Evolutionary conservation across 495 filamentous ascomycete species (phyloP), one percentile per base, ranked within the genome.

Genomic region (Lentithecium fluviatile): DNA sequence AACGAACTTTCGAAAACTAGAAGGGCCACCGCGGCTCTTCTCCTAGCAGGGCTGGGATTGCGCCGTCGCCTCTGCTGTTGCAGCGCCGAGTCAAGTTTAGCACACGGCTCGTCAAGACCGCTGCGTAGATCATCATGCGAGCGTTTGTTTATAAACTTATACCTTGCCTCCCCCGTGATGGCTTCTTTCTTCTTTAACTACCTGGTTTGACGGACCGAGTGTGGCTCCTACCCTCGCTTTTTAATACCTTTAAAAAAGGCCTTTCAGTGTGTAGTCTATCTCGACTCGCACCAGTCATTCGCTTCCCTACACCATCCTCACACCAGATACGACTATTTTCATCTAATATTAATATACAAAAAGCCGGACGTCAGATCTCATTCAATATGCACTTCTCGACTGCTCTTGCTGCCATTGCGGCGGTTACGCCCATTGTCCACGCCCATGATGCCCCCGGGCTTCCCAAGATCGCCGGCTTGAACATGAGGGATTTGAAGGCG

Each of bases 321-420:
- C 37, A 17, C 19, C 11, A 45, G 29, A 40, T 24, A 38, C 11
- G 38, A 25, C 47, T 47, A 42, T 43, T 49, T 24, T 17, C 8
- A 32, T 19, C 20, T 53, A 49, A 34, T 53, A 45, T 54, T 46
- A 25, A 54, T 13, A 7, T 21, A 21, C 24, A 13, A 6, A 7
- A 34, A 5, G 19, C 49, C 25, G 10, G 32, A 32, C 49, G 15
- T 12, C 32, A 20, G 34, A 45, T 15, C 26, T 13, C 36, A 49
- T 11, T 52, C 47, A 42, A 1, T n/a, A 66, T 67, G 64, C 45
- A 67, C 45, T 50, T 67, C 58, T 49, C 58, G 29, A 54, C 53
- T 20, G 42, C 58, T 42, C 20, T 62, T 8, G 56, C 52, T n/a
- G 63, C 50, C 23, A 53, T 42, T 20, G 59, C 51, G 10, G 65